A percentile compares a stretch with the other conserved stretches of the same genome.
These are phyloP conservation scores for Trebouxiophyceae sp. DNA, from an alignment of 163 green algal genomes.

Conservation along the genomic window DNA sequence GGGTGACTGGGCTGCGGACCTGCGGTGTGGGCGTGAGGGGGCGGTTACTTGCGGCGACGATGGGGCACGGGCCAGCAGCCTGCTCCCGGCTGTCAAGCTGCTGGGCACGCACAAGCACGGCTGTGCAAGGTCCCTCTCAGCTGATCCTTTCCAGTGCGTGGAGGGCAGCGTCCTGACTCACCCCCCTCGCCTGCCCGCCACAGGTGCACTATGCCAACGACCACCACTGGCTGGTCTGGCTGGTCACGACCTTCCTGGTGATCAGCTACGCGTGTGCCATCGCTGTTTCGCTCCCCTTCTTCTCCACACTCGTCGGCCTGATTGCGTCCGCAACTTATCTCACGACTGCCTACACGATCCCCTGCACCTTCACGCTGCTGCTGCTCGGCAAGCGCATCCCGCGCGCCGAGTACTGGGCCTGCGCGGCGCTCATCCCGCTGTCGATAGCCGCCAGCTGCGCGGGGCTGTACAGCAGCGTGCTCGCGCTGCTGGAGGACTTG, in stretches of 20 bases:
- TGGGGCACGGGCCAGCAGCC: too few species aligned
- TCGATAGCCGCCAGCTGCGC: conserved; percentile 19
- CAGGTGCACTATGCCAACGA: conserved; percentile 2
- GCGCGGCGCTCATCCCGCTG: conserved; percentile 30
- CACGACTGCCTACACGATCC: conserved; percentile 40
- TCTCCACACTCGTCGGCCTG: conserved; percentile 40
- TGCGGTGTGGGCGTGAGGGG: too few species aligned
- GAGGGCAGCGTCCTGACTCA: too few species aligned
- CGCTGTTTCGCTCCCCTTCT: conserved; percentile 36
- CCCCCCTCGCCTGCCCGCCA: too few species aligned
- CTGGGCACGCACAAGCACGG: too few species aligned
- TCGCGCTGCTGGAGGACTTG: conserved; percentile 24
- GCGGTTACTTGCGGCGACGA: too few species aligned
- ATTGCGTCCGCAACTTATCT: conserved; percentile 42
- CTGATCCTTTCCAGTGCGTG: too few species aligned
- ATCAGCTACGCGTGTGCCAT: conserved; percentile 13
- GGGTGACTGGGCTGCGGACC: too few species aligned
- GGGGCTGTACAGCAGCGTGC: conserved; percentile 28
- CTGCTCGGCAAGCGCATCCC: conserved; percentile 18
- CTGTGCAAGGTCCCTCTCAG: too few species aligned
- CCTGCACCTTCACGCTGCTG: conserved; percentile 35
- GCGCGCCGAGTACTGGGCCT: conserved; percentile 17
- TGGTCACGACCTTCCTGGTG: conserved; percentile 30
- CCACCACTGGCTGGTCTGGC: conserved; percentile 24
- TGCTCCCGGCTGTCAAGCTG: too few species aligned